Percentiles rank a stretch among this genome's conserved stretches.
Evolutionary conservation across 1,284 basidiomycete genomes (phyloP).

Genomic region (Malassezia sp.): DNA sequence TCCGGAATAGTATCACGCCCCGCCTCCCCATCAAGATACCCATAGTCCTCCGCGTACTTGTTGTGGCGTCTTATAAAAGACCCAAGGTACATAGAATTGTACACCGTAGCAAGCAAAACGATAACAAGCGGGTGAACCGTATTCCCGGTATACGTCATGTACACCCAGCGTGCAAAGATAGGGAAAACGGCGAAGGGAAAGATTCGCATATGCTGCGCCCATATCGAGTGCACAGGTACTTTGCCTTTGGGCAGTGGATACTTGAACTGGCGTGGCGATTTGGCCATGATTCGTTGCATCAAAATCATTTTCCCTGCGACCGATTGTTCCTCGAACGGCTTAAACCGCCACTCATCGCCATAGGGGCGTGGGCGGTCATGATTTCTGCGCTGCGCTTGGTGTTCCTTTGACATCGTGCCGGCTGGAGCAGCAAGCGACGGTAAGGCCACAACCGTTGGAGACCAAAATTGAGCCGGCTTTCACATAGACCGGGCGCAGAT

Average conservation of each 20-base stretch:
- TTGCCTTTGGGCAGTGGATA: constrained; percentile 1
- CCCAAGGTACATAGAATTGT: constrained; percentile 21
- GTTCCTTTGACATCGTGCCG: background rate
- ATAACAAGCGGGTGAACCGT: constrained; percentile 21
- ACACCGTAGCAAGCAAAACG: constrained; percentile 18
- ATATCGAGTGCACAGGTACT: constrained; percentile 23
- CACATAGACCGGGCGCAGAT: too few species aligned
- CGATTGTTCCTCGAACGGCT: background rate
- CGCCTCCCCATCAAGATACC: constrained; percentile 25
- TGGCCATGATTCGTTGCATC: background rate
- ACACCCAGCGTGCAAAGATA: constrained; percentile 21
- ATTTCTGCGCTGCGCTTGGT: background rate
- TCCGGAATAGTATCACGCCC: constrained; percentile 28
- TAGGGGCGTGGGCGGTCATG: background rate
- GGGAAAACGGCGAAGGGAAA: constrained; percentile 21
- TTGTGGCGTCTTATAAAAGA: constrained; percentile 15
- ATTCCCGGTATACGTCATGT: constrained; percentile 20
- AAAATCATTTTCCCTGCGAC: background rate
- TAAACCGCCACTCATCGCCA: background rate
- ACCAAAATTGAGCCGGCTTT: too few species aligned
- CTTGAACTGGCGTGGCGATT: background rate
- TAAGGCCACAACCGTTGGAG: too few species aligned
- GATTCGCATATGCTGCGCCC: constrained; percentile 23
- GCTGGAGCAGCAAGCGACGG: background rate
- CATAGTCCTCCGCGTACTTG: constrained; percentile 17